Conservation (phyloP, 1,284 basidiomycete genomes). For the Cutaneotrichosporon sp. region DNA sequence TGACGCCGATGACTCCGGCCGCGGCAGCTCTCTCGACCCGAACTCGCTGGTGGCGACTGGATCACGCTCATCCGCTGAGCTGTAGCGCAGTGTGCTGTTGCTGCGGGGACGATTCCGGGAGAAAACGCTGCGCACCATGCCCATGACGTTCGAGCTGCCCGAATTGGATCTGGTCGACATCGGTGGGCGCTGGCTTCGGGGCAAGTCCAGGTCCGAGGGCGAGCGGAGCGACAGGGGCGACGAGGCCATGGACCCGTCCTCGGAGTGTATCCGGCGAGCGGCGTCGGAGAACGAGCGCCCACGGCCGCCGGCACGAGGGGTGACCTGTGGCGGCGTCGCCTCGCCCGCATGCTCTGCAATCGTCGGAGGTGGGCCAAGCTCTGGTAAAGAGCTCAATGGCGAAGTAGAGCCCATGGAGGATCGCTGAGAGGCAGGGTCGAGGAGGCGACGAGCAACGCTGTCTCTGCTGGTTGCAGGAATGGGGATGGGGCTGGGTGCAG, state of each 20-base stretch:
- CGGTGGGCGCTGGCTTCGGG: background rate
- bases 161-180: slow-evolving; percentile 37
- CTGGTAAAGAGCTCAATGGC: slow-evolving; percentile 14
- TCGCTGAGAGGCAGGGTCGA: slow-evolving; percentile 2
- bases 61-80: slow-evolving; percentile 36
- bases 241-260: slow-evolving; percentile 14
- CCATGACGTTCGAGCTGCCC: slow-evolving; percentile 43
- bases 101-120: slow-evolving; percentile 35
- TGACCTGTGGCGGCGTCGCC: background rate
- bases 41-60: background rate
- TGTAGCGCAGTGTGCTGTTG: slow-evolving; percentile 34
- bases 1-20: slow-evolving; percentile 30
- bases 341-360: slow-evolving; percentile 1
- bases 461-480: background rate
- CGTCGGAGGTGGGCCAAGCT: slow-evolving; percentile 8
- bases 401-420: slow-evolving; percentile 11
- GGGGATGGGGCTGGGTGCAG: background rate
- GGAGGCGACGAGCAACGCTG: slow-evolving; percentile 1
- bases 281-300: slow-evolving; percentile 24
- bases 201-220: background rate
- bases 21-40: slow-evolving; percentile 12
- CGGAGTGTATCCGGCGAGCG: slow-evolving; percentile 6
- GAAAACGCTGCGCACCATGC: slow-evolving; percentile 44
- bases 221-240: slow-evolving; percentile 9
- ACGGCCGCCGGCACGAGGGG: slow-evolving; percentile 16